A percentile compares a stretch with the other conserved stretches of the same genome.
Evolutionary conservation across 805 yeast species (phyloP).

Genomic region (Yueomyces sp.): DNA sequence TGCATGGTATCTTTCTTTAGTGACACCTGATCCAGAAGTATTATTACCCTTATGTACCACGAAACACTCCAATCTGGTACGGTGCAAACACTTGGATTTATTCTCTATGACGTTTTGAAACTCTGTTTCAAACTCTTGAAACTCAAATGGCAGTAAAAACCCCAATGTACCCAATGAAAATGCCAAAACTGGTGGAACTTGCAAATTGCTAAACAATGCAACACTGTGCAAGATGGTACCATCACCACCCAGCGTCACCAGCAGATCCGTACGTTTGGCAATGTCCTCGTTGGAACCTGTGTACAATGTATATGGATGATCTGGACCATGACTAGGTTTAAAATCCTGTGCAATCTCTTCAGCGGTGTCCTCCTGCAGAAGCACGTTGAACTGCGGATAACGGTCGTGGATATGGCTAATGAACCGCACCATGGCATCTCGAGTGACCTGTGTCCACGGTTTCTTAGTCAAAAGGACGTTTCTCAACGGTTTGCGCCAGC

Average conservation of each 20-base stretch:
- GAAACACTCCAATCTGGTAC: constrained; percentile 72
- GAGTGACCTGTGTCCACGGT: constrained; percentile 59
- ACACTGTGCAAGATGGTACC: constrained; percentile 85
- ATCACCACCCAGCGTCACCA: constrained; percentile 91
- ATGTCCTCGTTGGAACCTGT: constrained; percentile 50
- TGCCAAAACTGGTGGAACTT: constrained; percentile 79
- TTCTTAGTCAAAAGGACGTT: constrained; percentile 76
- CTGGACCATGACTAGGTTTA: constrained; percentile 15
- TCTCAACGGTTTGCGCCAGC: constrained; percentile 62
- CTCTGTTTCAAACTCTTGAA: constrained; percentile 42
- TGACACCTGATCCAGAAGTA: not conserved
- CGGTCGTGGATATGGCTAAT: constrained; percentile 43
- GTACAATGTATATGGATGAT: constrained; percentile 31
- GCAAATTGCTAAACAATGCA: constrained; percentile 52
- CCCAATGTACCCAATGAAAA: constrained; percentile 89
- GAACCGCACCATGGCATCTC: constrained; percentile 52
- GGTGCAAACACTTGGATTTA: constrained; percentile 56
- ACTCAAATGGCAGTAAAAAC: constrained; percentile 77
- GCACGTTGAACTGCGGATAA: constrained; percentile 62
- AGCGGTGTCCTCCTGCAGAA: constrained; percentile 64
- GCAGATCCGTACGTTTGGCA: constrained; percentile 54
- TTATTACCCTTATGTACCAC: constrained; percentile 29
- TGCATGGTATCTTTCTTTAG: constrained; percentile 37
- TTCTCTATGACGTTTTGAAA: constrained; percentile 56
- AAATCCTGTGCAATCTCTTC: constrained; percentile 40